phyloP scores from a whole-genome alignment of 768 basidiomycete species.

The Pleurotus citrinopileatus region DNA sequence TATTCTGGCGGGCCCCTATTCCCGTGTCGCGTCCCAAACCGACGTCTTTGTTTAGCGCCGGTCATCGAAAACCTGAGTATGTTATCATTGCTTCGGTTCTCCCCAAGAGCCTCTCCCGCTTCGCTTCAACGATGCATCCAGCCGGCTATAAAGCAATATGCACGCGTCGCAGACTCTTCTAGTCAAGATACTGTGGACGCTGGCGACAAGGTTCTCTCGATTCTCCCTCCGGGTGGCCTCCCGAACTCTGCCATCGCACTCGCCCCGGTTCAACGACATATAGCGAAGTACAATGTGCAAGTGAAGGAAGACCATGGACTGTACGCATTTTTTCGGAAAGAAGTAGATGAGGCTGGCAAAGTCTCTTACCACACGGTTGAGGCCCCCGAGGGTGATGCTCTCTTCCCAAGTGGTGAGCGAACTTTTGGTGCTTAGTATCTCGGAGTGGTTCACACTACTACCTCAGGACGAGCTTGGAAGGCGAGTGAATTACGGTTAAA shows the following conservation, averaged over 20 bases:
- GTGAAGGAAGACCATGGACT: conserved; percentile 67
- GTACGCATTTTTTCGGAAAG: conserved; percentile 72
- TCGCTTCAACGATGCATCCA: conserved; percentile 9
- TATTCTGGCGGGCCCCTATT: not conserved
- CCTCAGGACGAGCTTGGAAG: conserved; percentile 83
- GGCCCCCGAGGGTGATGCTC: conserved; percentile 25
- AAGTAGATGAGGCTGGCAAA: conserved; percentile 42
- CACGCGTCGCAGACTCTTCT: conserved; percentile 6
- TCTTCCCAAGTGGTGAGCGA: conserved; percentile 26
- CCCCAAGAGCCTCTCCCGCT: conserved; percentile 1
- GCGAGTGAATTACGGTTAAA: conserved; percentile 86
- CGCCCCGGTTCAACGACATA: conserved; percentile 7
- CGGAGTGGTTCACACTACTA: not conserved
- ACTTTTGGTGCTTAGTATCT: not conserved
- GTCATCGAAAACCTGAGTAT: conserved; percentile 4
- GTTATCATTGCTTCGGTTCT: conserved; percentile 9
- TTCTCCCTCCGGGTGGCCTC: not conserved
- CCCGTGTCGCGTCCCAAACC: not conserved
- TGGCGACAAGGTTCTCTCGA: not conserved
- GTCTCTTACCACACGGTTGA: conserved; percentile 51
- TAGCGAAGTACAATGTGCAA: conserved; percentile 24
- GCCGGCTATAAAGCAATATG: not conserved
- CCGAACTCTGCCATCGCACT: conserved; percentile 4
- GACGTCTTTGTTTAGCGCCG: not conserved
- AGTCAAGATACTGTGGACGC: not conserved